These are phyloP conservation scores for Starmerella stigmatis DNA, from an alignment of 805 yeast species.

Conservation along the genomic window DNA sequence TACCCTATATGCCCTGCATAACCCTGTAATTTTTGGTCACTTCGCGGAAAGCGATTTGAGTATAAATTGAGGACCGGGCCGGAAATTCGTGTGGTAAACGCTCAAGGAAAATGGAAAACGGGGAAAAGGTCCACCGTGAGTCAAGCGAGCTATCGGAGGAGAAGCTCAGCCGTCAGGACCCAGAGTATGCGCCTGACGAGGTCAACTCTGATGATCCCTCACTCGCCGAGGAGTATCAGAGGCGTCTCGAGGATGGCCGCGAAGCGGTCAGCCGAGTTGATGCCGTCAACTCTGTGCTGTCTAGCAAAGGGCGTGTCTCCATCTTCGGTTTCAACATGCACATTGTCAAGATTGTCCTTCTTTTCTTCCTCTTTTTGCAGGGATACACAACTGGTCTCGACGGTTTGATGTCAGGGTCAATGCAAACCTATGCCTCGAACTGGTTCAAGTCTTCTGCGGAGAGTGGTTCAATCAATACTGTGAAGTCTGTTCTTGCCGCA, in stretches of 20 bases:
- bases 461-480: constrained; percentile 48
- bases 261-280: constrained; percentile 12
- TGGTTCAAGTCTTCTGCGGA: constrained; percentile 47
- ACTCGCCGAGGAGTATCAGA: background rate
- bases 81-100: no score
- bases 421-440: constrained; percentile 46
- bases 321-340: constrained; percentile 4
- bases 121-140: no score
- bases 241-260: background rate
- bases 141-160: no score
- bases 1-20: background rate
- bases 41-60: no score
- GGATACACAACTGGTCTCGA: constrained; percentile 55
- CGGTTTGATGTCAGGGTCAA: constrained; percentile 45
- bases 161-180: no score
- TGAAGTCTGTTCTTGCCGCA: constrained; percentile 47
- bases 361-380: constrained; percentile 44
- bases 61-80: no score
- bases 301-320: background rate
- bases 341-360: constrained; percentile 23
- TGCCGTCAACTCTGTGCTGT: constrained; percentile 9
- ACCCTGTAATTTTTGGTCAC: background rate
- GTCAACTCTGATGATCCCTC: background rate
- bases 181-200: no score
- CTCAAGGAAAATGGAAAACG: no score